A percentile compares a stretch with the other conserved stretches of the same genome.
phyloP scores from a whole-genome alignment of 2,329 filamentous ascomycete species.

The Colletotrichum truncatum region DNA sequence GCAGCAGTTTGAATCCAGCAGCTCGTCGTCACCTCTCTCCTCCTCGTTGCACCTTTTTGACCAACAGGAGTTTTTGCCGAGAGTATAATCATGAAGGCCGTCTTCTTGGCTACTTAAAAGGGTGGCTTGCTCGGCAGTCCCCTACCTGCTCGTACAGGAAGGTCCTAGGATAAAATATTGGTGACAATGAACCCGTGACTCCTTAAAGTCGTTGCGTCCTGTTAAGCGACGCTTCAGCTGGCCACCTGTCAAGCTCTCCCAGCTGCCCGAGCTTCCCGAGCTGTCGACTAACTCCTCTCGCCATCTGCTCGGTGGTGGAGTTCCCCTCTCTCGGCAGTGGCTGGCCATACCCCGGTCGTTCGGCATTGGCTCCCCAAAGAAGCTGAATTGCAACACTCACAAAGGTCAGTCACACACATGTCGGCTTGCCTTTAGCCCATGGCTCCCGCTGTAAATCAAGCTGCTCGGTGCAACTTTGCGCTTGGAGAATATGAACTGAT shows the following conservation, averaged over 20 bases:
- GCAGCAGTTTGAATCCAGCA: not conserved
- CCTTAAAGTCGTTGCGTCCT: not conserved
- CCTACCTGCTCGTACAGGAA: not conserved
- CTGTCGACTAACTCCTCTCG: not conserved
- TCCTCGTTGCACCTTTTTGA: not conserved
- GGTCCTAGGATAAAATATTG: not conserved
- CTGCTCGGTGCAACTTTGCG: no score
- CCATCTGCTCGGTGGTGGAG: not conserved
- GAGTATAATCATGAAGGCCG: accelerated
- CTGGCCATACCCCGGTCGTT: not conserved
- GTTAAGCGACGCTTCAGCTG: not conserved
- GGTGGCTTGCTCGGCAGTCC: not conserved
- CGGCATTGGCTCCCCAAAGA: not conserved
- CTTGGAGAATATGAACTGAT: no score
- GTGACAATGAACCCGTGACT: not conserved
- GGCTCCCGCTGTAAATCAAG: no score
- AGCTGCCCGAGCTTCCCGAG: not conserved
- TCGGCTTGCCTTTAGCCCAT: no score
- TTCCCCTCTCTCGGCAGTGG: not conserved
- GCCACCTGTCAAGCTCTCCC: not conserved
- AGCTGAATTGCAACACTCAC: not conserved
- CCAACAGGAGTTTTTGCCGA: no score
- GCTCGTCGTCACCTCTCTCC: not conserved
- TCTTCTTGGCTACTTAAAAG: not conserved
- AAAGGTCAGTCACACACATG: not conserved